These are phyloP conservation scores for Suhomyces emberorum DNA, from an alignment of 805 yeast genomes.

Conservation along the genomic window DNA sequence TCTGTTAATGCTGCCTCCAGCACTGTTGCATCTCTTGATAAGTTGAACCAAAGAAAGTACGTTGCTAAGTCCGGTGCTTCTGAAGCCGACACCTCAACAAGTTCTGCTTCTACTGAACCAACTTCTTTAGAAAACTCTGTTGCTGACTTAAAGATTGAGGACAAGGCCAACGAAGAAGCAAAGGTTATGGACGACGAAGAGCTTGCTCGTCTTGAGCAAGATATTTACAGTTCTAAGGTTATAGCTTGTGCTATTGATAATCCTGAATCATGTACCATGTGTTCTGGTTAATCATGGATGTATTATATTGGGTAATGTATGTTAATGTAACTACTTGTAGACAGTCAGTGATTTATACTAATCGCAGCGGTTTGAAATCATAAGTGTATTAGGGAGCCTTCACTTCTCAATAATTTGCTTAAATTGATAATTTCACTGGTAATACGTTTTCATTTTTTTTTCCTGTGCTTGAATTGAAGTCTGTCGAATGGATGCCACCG, in stretches of 20 bases:
- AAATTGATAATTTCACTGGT: no score
- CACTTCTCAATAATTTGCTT: no score
- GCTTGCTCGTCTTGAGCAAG: conserved; percentile 48
- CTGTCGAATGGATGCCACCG: no score
- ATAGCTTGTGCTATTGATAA: conserved; percentile 96
- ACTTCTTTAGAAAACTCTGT: conserved; percentile 45
- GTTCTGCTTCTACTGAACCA: conserved; percentile 37
- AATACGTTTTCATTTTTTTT: no score
- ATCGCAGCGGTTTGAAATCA: no score
- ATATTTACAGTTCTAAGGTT: conserved; percentile 88
- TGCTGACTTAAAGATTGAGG: conserved; percentile 42
- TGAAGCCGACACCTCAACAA: conserved; percentile 18
- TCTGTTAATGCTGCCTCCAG: conserved; percentile 38
- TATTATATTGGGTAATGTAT: conserved; percentile 5
- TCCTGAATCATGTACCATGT: conserved; percentile 98
- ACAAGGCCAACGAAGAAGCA: conserved; percentile 13
- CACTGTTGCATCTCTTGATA: conserved; percentile 36
- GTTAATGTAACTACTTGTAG: background rate
- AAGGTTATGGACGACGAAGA: conserved; percentile 10
- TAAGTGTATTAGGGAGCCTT: no score
- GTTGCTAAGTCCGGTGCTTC: conserved; percentile 16
- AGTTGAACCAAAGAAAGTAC: conserved; percentile 39
- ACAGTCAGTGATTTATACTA: no score
- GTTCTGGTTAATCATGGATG: conserved; percentile 70
- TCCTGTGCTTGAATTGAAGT: no score